phyloP scores from a whole-genome alignment of 495 filamentous ascomycete genomes.

The Aspergillus baeticus region DNA sequence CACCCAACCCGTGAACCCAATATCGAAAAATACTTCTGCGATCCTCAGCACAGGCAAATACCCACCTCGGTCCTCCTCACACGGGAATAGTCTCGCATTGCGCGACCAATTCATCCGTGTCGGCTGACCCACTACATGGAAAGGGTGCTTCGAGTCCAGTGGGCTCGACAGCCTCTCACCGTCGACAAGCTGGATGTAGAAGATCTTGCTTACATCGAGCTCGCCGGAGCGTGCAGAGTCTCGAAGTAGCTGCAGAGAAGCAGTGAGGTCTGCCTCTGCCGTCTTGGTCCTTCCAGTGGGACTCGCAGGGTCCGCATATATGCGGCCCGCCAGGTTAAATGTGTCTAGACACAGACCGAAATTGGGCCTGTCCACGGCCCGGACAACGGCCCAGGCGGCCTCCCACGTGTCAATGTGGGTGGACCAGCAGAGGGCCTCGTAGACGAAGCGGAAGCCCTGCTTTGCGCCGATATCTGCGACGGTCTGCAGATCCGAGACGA shows the following conservation, averaged over 20 bases:
- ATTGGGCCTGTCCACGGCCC: conserved; percentile 63
- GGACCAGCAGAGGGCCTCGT: conserved; percentile 75
- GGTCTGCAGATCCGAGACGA: conserved; percentile 62
- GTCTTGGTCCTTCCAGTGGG: conserved; percentile 52
- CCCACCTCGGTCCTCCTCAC: conserved; percentile 66
- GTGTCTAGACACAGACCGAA: conserved; percentile 80
- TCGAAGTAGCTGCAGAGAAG: conserved; percentile 42
- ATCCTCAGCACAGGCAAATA: conserved; percentile 69
- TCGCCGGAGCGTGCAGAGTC: conserved; percentile 41
- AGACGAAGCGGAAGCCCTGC: conserved; percentile 65
- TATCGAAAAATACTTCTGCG: conserved; percentile 57
- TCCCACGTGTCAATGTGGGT: conserved; percentile 76
- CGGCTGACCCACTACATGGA: conserved; percentile 61
- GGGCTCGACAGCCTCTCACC: conserved; percentile 62
- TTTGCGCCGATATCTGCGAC: conserved; percentile 63
- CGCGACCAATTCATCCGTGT: conserved; percentile 78
- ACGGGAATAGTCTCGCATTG: conserved; percentile 74
- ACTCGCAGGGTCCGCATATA: conserved; percentile 68
- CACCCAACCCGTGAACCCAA: conserved; percentile 76
- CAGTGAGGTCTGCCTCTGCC: conserved; percentile 56
- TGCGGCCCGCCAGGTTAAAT: conserved; percentile 74
- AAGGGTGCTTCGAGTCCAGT: conserved; percentile 61
- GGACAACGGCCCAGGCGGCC: conserved; percentile 65
- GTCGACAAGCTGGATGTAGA: conserved; percentile 79
- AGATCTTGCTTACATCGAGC: conserved; percentile 67